phyloP scores from a whole-genome alignment of 345 rosid genomes.

The Populus euphratica region DNA sequence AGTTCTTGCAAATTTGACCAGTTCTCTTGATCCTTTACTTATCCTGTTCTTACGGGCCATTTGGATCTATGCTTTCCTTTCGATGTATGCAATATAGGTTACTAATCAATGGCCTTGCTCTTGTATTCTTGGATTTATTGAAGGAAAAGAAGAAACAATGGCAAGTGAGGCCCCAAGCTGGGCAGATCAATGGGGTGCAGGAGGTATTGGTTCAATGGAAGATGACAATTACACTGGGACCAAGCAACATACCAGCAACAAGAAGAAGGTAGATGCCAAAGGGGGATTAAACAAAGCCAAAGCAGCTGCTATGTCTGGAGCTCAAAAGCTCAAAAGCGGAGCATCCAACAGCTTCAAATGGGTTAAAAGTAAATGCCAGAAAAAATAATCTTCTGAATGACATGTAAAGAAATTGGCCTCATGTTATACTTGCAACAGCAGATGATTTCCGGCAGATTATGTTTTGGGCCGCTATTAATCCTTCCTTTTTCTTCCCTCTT shows the following conservation, averaged over 20 bases:
- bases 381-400: conserved; percentile 26
- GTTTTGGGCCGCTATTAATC: too few species aligned
- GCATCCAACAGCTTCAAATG: conserved; percentile 52
- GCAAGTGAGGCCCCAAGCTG: conserved; percentile 78
- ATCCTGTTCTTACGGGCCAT: neutral
- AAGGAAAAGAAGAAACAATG: conserved; percentile 32
- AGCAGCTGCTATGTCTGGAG: conserved; percentile 29
- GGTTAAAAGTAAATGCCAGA: conserved; percentile 49
- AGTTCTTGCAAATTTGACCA: neutral
- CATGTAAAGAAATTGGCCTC: neutral
- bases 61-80: neutral
- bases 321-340: conserved; percentile 36
- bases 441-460: neutral
- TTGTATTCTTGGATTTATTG: neutral
- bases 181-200: conserved; percentile 96
- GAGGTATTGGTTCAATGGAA: conserved; percentile 55
- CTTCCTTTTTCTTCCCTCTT: neutral
- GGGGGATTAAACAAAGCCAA: conserved; percentile 38
- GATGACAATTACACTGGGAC: conserved; percentile 30
- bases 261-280: conserved; percentile 40
- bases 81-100: neutral
- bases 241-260: conserved; percentile 31
- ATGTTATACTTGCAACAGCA: neutral
- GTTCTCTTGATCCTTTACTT: neutral
- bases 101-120: neutral